phyloP scores from a whole-genome alignment of 2,329 filamentous ascomycete species.

The Mariannaea sp. region DNA sequence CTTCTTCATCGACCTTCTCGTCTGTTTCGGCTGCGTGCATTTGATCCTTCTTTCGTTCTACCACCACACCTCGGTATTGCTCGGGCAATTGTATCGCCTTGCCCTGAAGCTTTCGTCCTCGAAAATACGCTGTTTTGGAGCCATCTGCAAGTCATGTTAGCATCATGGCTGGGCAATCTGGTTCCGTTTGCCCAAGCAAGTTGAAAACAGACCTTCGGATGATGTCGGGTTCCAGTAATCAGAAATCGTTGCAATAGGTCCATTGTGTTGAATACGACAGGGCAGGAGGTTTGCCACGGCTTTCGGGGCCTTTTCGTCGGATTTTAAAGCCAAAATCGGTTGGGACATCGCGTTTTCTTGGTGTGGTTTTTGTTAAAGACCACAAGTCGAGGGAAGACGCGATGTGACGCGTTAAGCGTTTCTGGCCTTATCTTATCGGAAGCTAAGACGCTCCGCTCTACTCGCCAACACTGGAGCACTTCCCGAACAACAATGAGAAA shows the following conservation, averaged over 20 bases:
- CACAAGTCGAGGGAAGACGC: constrained; percentile 20
- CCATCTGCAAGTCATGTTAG: constrained; percentile 48
- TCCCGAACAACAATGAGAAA: too few species aligned
- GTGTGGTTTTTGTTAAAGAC: not conserved
- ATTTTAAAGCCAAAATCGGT: constrained; percentile 49
- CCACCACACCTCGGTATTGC: constrained; percentile 71
- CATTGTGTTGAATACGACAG: constrained; percentile 79
- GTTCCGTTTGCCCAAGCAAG: not conserved
- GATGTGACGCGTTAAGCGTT: constrained; percentile 30
- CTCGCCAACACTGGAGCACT: too few species aligned
- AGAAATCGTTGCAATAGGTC: constrained; percentile 65
- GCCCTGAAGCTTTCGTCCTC: constrained; percentile 79
- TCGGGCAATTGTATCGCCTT: constrained; percentile 68
- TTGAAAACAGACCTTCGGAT: constrained; percentile 47
- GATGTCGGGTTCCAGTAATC: constrained; percentile 72
- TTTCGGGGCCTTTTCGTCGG: constrained; percentile 37
- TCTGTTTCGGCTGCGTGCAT: constrained; percentile 43
- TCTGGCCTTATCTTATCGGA: constrained; percentile 17
- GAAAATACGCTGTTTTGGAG: constrained; percentile 67
- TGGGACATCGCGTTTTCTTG: constrained; percentile 44
- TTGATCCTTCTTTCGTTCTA: constrained; percentile 47
- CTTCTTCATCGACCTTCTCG: constrained; percentile 51
- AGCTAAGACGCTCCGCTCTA: too few species aligned
- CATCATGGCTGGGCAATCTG: not conserved
- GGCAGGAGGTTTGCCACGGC: constrained; percentile 75